Evolutionary conservation across 306 rosid species (phyloP).

Genomic region (Citrullus mucosospermus): DNA sequence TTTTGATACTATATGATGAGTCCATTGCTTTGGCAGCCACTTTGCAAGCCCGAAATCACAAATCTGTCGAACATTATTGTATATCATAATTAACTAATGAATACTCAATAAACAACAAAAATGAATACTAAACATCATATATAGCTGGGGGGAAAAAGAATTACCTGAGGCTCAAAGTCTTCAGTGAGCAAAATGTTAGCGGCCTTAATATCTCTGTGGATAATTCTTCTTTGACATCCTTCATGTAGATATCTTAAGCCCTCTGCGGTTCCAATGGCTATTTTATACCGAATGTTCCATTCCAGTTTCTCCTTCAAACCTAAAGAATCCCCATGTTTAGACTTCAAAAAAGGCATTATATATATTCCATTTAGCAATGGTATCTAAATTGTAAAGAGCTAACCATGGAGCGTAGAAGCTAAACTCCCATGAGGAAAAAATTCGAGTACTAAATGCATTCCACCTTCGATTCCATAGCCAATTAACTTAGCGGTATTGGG

Average conservation of each 20-base stretch:
- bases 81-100: not conserved
- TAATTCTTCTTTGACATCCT: conserved; percentile 89
- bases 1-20: conserved; percentile 81
- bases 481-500: conserved; percentile 76
- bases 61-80: conserved; percentile 27
- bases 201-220: conserved; percentile 95
- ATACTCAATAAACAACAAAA: not conserved
- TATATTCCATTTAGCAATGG: not conserved
- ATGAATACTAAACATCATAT: too few relatives aligned
- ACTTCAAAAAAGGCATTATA: not conserved
- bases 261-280: conserved; percentile 69
- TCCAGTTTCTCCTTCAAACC: conserved; percentile 64
- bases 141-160: not conserved
- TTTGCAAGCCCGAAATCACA: conserved; percentile 87
- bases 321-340: conserved; percentile 7
- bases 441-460: conserved; percentile 81
- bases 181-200: conserved; percentile 74
- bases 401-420: conserved; percentile 78
- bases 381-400: not conserved
- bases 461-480: conserved; percentile 94
- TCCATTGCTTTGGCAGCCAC: conserved; percentile 98
- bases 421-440: conserved; percentile 82
- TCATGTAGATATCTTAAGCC: conserved; percentile 84
- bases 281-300: conserved; percentile 71
- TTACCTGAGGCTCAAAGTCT: conserved; percentile 93